Percentiles rank a stretch among this genome's conserved stretches.
Evolutionary conservation across 2,329 filamentous ascomycete genomes (phyloP).

Genomic region (Paracoccidioides brasiliensis): DNA sequence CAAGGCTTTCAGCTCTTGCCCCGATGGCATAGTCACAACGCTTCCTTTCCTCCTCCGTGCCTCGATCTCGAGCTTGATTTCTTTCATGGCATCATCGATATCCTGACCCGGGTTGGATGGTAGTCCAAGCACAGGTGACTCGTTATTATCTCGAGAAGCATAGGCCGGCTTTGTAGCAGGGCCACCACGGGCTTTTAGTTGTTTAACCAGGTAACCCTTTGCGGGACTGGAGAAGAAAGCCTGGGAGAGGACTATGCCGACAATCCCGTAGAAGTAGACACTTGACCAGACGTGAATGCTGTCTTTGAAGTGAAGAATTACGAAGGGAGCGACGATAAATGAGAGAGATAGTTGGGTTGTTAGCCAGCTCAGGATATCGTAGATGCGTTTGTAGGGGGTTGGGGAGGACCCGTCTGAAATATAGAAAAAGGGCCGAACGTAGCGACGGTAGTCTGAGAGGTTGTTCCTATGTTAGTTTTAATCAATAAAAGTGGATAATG

Average conservation of each 20-base stretch:
- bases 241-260: slow-evolving; percentile 52
- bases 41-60: slow-evolving; percentile 38
- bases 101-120: slow-evolving; percentile 63
- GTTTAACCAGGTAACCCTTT: slow-evolving; percentile 46
- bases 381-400: slow-evolving; percentile 64
- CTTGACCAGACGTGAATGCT: slow-evolving; percentile 67
- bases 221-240: slow-evolving; percentile 69
- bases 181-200: slow-evolving; percentile 42
- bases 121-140: slow-evolving; percentile 60
- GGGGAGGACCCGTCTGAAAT: slow-evolving; percentile 59
- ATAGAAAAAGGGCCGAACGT: slow-evolving; percentile 85
- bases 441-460: slow-evolving; percentile 64
- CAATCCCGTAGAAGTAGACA: slow-evolving; percentile 76
- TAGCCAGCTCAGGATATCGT: slow-evolving; percentile 65
- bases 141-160: slow-evolving; percentile 10
- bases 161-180: slow-evolving; percentile 14
- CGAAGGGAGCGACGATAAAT: slow-evolving; percentile 73
- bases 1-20: slow-evolving; percentile 39
- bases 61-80: slow-evolving; percentile 62
- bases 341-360: slow-evolving; percentile 71
- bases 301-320: slow-evolving; percentile 59
- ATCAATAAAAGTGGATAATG: not conserved
- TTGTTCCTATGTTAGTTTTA: slow-evolving; percentile 12
- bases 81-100: slow-evolving; percentile 62
- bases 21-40: slow-evolving; percentile 31